Evolutionary conservation across 1,284 basidiomycete species (phyloP), one percentile per base, ranked within the genome.

Genomic region (Agroathelia rolfsii): DNA sequence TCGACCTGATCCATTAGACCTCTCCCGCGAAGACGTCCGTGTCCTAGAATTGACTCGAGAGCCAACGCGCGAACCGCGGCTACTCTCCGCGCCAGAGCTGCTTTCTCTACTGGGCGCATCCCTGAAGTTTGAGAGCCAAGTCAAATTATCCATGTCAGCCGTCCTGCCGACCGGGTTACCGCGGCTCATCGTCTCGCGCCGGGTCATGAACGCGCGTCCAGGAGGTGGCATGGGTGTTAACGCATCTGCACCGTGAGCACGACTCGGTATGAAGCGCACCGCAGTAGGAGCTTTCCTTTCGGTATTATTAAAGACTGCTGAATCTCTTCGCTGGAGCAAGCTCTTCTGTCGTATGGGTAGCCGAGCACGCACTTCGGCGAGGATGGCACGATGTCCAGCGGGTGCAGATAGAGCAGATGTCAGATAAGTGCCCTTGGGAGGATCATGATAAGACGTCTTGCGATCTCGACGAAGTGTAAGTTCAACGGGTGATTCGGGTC

Each of bases 61-160:
- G 9, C 50, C 57, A 24, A 58, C 57, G 6, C 55, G 61, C 39
- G 66, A 71, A 22, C 62, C 58, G 4, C 54, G 61, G 6, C 63
- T 62, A 39, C 72, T 74, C 7, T 64, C 64, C 5, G 60, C 59
- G 7, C 72, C 66, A 3, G 66, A 67, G 35, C 72, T 74, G 23
- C 64, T 64, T 16, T 68, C 69, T 36, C 62, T 56, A 30, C 42
- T 55, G 9, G 50, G 53, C 1, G 66, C 71, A 9, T 81, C 71
- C 39, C 73, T 78, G 30, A 87, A 72, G 41, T 66, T 80, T 14
- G 74, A 68, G 36, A 86, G 49, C 83, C 84, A 87, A 3, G 69
- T 65, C 23, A 79, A 58, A 6, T 72, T 59, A 32, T 83, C 77
- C 57, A 84, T 69, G 23, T 62, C 58, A 7, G 62, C 58, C 23